Conservation (phyloP, 2,329 filamentous ascomycete genomes). For the Ceratocystis diversiconidia region DNA sequence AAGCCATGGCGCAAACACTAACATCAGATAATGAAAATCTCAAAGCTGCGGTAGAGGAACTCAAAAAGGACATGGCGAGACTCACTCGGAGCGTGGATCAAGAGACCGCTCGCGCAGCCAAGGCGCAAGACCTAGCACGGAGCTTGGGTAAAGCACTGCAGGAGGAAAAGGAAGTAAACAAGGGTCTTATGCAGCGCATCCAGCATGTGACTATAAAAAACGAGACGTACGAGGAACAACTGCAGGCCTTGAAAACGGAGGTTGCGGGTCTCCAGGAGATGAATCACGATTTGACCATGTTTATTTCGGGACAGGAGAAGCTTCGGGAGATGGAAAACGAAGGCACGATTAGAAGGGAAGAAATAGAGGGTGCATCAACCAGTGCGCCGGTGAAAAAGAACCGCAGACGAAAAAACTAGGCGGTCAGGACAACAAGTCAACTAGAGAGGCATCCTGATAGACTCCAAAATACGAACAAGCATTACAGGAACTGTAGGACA, state of each 20-base stretch:
- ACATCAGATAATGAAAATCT: slow-evolving; percentile 17
- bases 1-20: slow-evolving; percentile 27
- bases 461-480: not conserved
- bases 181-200: slow-evolving; percentile 71
- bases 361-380: slow-evolving; percentile 59
- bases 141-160: slow-evolving; percentile 60
- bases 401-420: slow-evolving; percentile 34
- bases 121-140: slow-evolving; percentile 62
- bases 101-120: slow-evolving; percentile 52
- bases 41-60: slow-evolving; percentile 18
- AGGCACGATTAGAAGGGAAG: slow-evolving; percentile 48
- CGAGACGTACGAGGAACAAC: slow-evolving; percentile 40
- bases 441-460: not conserved
- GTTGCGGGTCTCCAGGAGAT: slow-evolving; percentile 67
- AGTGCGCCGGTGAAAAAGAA: slow-evolving; percentile 47
- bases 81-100: slow-evolving; percentile 52
- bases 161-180: slow-evolving; percentile 75
- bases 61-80: slow-evolving; percentile 26
- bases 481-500: not conserved
- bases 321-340: slow-evolving; percentile 54
- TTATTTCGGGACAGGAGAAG: slow-evolving; percentile 72
- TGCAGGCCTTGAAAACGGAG: slow-evolving; percentile 43
- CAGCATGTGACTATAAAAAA: slow-evolving; percentile 54
- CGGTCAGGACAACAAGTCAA: not conserved
- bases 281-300: slow-evolving; percentile 77